A percentile compares a stretch with the other conserved stretches of the same genome.
Evolutionary conservation across 495 filamentous ascomycete genomes (phyloP).

Genomic region (Tetracladium setigerum): DNA sequence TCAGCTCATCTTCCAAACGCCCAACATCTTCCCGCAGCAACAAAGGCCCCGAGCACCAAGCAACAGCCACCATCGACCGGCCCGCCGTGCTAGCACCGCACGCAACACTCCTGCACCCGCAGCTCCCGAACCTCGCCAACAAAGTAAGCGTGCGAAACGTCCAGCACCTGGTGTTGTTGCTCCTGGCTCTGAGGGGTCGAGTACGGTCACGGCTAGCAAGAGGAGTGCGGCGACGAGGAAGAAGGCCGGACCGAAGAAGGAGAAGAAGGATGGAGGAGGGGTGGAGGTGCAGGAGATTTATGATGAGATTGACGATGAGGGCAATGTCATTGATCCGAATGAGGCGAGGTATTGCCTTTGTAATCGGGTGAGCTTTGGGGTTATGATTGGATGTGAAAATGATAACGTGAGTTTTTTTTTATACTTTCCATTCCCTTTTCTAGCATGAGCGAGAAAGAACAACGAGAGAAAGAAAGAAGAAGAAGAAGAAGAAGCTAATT

Average conservation of each 20-base stretch:
- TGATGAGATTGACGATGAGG: conserved; percentile 52
- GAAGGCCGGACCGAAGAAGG: conserved; percentile 46
- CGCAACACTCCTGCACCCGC: conserved; percentile 49
- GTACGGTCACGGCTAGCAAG: conserved; percentile 67
- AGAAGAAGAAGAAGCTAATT: conserved; percentile 16
- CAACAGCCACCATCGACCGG: conserved; percentile 37
- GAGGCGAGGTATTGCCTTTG: conserved; percentile 90
- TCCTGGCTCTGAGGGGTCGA: conserved; percentile 62
- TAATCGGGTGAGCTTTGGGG: conserved; percentile 83
- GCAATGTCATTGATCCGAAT: conserved; percentile 76
- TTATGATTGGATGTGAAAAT: conserved; percentile 95
- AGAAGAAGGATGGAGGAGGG: conserved; percentile 31
- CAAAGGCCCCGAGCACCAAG: conserved; percentile 29
- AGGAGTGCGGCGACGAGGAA: conserved; percentile 71
- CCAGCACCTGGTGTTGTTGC: conserved; percentile 72
- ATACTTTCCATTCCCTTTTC: conserved; percentile 1
- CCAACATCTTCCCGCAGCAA: conserved; percentile 40
- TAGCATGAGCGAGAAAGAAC: not conserved
- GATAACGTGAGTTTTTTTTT: conserved; percentile 58
- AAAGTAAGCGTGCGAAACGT: conserved; percentile 47
- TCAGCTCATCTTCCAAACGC: conserved; percentile 12
- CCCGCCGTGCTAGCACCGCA: conserved; percentile 49
- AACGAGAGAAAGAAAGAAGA: not conserved
- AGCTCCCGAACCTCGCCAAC: conserved; percentile 15
- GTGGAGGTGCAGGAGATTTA: conserved; percentile 36